Base-by-base conservation (phyloP, 164 flowering plant genomes). In the Platanus orientalis region DNA sequence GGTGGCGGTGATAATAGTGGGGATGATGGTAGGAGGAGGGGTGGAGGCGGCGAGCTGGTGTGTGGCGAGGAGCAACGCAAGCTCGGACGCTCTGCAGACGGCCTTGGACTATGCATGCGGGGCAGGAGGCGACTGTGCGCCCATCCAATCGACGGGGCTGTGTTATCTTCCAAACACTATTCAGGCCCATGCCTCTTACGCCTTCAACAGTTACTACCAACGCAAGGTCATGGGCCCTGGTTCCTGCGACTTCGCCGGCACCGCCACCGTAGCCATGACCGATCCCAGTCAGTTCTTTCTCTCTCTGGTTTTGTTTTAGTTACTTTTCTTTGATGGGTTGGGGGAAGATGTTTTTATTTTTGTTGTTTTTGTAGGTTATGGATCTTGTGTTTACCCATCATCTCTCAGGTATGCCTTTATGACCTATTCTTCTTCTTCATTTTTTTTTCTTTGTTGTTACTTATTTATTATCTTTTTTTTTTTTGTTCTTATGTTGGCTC, bases 171-270 rank as follows among this genome's bases (percentile, higher is more conserved):
- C 97, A 1, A 88, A 88, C 69, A 86, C 95, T 4, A 17, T 88
- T 3, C 82, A 75, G n/a, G 85, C 87, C 6, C 97, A 90, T 55
- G 91, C 97, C 50, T 90, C 97, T 7, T 90, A 88, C 59, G 97
- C 95, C 24, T 86, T 82, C 78, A 85, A 90, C 65, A 90, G 95
- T 70, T 88, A 63, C 64, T 90, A 62, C 61, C 95, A 88, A 69
- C 73, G 81, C 39, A 79, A 57, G 62, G 61, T 64, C 45, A 77
- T 70, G 78, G 85, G 83, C 23, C 81, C 95, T 56, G 91, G 84
- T 57, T 68, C 88, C 34, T 90, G 97, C 57, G 78, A 81, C 73
- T 90, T 90, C 57, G 64, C 83, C 49, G 90, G 85, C 73, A 73
- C 91, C 48, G 88, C 93, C 70, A 78, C 80, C 53, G 57, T 86